Base-by-base conservation (phyloP, 306 rosid species). In the Carpinus viminea region DNA sequence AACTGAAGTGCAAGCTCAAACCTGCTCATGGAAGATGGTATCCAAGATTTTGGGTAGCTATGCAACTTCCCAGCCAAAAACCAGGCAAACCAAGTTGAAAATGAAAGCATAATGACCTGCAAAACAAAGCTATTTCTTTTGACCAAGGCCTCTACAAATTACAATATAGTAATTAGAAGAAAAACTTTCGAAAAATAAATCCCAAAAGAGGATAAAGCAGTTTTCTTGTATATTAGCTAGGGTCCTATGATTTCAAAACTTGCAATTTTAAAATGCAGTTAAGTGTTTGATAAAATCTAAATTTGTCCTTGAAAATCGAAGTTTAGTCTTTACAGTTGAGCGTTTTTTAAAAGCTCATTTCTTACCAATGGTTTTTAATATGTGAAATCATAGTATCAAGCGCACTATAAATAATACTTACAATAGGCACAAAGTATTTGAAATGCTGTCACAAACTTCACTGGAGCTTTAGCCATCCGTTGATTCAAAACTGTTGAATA, bases 1-100 rank as follows among this genome's bases (percentile, higher is more conserved):
- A 93, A 93, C 80, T 93, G 95, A 55, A 93, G 97, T n/a, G 98
- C 93, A 59, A 93, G 92, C 90, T 93, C 98, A 68, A 90, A 91
- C 75, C 91, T 84, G 56, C 85, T 88, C 84, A 88, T 87, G 5
- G 93, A 89, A 17, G 85, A 79, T 47, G 97, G 97, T 61, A 93
- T 83, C 97, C 98, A 93, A 31, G 97, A 91, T 54, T 62, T 85
- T 18, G 94, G 97, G 70, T 89, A 93, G 57, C 83, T 59, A 15
- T 88, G 85, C 55, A 87, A 86, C 87, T 83, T 80, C 68, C 98
- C 94, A 41, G 89, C 89, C 52, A 91, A 82, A 81, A 84, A 88
- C 98, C 98, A 93, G 26, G 87, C 82, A 75, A 93, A 69, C 97
- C 94, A 93, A 36, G 93, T 91, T 52, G 88, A 81, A 72, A 93